A percentile compares a stretch with the other conserved stretches of the same genome.
These are phyloP conservation scores for Acanthamoeba rhysodes DNA, from an alignment of 208 protist species.

Conservation along the genomic window DNA sequence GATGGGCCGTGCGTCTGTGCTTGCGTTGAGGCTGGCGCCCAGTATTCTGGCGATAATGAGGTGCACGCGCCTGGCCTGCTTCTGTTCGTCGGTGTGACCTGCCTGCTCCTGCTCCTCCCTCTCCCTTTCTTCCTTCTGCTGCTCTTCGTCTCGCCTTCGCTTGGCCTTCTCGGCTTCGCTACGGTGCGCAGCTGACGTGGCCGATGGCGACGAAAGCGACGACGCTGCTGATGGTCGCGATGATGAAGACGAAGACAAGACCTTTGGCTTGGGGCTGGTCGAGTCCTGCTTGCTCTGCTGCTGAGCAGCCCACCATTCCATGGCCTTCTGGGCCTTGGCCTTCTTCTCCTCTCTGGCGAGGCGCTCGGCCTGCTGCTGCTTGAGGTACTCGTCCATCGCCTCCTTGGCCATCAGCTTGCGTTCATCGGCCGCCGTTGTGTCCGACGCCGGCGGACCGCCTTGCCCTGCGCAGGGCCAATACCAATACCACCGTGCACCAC, in stretches of 20 bases:
- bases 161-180: neutral
- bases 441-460: no score
- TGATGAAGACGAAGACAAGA: neutral
- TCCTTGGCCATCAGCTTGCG: constrained; percentile 16
- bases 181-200: no score
- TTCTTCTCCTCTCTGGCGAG: neutral
- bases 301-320: neutral
- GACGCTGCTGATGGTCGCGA: neutral
- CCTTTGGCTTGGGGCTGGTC: neutral
- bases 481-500: no score
- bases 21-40: neutral
- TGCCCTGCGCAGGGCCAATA: no score
- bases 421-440: neutral
- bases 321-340: constrained; percentile 1
- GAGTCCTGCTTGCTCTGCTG: neutral
- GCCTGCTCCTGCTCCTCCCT: constrained; percentile 3
- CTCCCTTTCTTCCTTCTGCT: neutral
- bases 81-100: neutral
- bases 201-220: neutral
- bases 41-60: neutral
- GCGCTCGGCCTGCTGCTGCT: constrained; percentile 16
- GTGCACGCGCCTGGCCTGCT: neutral
- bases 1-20: neutral
- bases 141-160: neutral
- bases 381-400: constrained; percentile 62